Evolutionary conservation across 345 rosid genomes (phyloP).

Genomic region (Tarenaya hassleriana): DNA sequence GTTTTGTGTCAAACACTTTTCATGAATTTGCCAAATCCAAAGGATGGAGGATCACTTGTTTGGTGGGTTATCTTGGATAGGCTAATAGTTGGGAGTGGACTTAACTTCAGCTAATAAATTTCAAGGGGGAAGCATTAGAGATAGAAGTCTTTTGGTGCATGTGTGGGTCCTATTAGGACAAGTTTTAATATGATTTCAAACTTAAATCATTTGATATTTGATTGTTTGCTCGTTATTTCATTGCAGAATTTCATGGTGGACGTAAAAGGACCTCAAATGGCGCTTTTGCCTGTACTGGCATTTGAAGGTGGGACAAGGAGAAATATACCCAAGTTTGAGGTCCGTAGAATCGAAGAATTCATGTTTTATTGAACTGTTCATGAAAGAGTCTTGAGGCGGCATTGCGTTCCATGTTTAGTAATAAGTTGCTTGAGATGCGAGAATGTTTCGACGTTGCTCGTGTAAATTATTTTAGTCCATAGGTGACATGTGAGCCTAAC

Average conservation of each 20-base stretch:
- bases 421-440: background rate
- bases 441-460: too few relatives aligned
- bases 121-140: too few relatives aligned
- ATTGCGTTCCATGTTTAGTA: background rate
- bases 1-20: background rate
- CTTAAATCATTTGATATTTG: background rate
- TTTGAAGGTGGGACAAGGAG: conserved; percentile 84
- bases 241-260: conserved; percentile 65
- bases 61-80: conserved; percentile 1
- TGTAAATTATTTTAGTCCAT: too few relatives aligned
- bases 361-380: background rate
- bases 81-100: background rate
- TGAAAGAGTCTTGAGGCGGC: too few relatives aligned
- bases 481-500: too few relatives aligned
- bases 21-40: conserved; percentile 1
- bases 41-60: background rate
- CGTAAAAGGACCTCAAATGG: conserved; percentile 67
- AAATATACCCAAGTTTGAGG: conserved; percentile 78
- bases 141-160: too few relatives aligned
- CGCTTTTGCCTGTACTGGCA: conserved; percentile 72
- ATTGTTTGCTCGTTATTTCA: conserved; percentile 2
- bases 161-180: too few relatives aligned
- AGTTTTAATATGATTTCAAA: too few relatives aligned
- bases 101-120: too few relatives aligned
- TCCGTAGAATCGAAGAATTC: conserved; percentile 5